Conservation (phyloP, 495 filamentous ascomycete genomes). For the Neurospora tetraspora region DNA sequence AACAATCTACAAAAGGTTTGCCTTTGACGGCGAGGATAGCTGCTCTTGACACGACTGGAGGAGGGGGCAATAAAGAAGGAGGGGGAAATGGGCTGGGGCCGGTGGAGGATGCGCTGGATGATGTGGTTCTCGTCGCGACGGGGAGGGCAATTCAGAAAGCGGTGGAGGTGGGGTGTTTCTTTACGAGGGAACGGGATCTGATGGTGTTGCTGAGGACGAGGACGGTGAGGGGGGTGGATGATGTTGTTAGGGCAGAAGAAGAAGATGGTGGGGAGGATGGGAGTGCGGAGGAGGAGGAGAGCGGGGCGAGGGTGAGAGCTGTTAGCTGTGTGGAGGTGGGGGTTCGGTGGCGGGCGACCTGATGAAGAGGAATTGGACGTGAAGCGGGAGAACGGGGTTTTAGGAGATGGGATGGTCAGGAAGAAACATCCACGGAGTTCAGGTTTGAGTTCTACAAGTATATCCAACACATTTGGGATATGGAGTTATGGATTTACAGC, state of each 20-base stretch:
- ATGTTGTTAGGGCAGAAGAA: constrained; percentile 44
- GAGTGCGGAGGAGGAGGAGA: constrained; percentile 32
- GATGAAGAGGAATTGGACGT: neutral
- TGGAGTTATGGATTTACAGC: neutral
- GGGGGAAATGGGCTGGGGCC: neutral
- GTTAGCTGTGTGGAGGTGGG: constrained; percentile 24
- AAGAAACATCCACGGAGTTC: neutral
- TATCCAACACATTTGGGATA: neutral
- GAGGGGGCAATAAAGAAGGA: neutral
- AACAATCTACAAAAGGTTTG: constrained; percentile 20
- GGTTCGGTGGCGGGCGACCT: constrained; percentile 9
- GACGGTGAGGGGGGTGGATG: constrained; percentile 60
- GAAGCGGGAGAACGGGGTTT: neutral
- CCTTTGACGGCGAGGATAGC: constrained; percentile 32
- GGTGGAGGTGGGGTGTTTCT: constrained; percentile 51
- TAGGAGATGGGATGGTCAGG: neutral
- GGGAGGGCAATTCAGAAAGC: constrained; percentile 70
- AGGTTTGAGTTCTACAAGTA: neutral
- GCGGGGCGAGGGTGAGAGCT: constrained; percentile 55
- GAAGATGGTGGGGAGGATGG: constrained; percentile 37
- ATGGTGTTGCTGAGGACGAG: constrained; percentile 50
- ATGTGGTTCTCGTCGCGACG: constrained; percentile 68
- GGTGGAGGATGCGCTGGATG: constrained; percentile 22
- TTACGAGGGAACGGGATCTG: constrained; percentile 49
- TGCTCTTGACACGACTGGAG: constrained; percentile 21